Evolutionary conservation across 108 stramenopile genomes (phyloP), one percentile per base, ranked within the genome.

Genomic region (Nitzschia putrida): DNA sequence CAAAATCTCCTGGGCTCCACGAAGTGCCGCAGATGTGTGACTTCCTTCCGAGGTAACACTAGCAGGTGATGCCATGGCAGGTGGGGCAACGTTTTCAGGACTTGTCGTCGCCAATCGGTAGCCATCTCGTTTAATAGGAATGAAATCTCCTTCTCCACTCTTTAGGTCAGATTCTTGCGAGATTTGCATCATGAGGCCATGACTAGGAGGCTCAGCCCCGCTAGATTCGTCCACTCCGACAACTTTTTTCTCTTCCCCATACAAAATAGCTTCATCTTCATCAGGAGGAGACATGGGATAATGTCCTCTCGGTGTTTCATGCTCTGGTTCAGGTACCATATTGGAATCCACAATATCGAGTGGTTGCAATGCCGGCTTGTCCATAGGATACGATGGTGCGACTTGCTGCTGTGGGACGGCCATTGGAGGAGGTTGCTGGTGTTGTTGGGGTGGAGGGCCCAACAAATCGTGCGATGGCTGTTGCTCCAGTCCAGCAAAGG

Each of bases 1-100:
- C 50, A 88, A 51, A 21, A 79, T 41, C 61, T 81, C 80, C 57
- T 83, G 80, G 7, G 83, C 83, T 40, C 83, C 78, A 68, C 70
- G 72, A 72, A 81, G 72, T 21, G 80, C 75, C 50, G 78, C 44
- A 44, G 83, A 76, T n/a, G 44, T 59, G n/a, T 59, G 53, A 64
- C 53, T 56, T 21, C 16, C 44, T 13, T 41, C 54, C 50, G 53
- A 68, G 24, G 57, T 11, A 26, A 61, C 54, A 50, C 56, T 69
- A 22, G 23, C 60, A 39, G 50, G 74, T 40, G 26, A 56, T 66
- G 9, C 41, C 44, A 47, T 24, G 25, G 37, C 45, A 26, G 41
- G 71, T 52, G 25, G 26, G 53, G n/a, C 53, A 24, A 18, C 16
- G 8, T 45, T 42, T 4, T 53, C 34, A 25, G 37, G 63, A 42